Base-by-base conservation (phyloP, 148 eudicot species). In the Camellia granthamiana region DNA sequence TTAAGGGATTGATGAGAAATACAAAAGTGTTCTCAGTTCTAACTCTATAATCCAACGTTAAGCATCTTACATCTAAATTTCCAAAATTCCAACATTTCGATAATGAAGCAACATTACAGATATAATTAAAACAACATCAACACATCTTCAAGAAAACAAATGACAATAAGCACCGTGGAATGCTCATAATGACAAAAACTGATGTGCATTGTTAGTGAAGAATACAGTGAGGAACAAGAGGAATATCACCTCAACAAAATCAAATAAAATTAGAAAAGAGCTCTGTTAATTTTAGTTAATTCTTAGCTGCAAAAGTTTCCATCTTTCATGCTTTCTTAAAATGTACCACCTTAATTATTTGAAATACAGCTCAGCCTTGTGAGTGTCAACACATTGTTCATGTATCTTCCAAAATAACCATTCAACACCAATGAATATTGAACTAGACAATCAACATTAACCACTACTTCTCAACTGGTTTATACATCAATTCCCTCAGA, bases 1-100 rank as follows among this genome's bases (percentile, higher is more conserved):
- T 64, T 55, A 78, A 77, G 75, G 30, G 5, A 16, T 62, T 47
- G 56, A 79, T 66, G 81, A 83, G 61, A 83, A 51, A 13, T 38
- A 44, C 38, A n/a, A 13, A 55, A 21, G 13, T 47, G 69, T 54
- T 10, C 9, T 41, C 7, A 23, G 43, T 23, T 54, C 76, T 38
- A 44, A 15, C 51, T 69, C 21, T 82, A 51, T 43, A 42, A 15
- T 55, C 42, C n/a, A 13, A 78, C 55, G 63, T 9, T 78, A 41
- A 18, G 12, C 38, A n/a, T 55, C 61, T 15, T 16, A 77, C 21
- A 49, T 49, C 19, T 14, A 70, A 60, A 23, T 2, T 75, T 75
- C 52, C 38, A 70, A 60, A 23, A 0, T 75, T 75, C 42, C 38
- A 41, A 65, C 74, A 52, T 14, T 5, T n/a, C 14, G 6, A 23